Base-by-base conservation (phyloP, 768 basidiomycete species). In the Tylopilus subfusipes region DNA sequence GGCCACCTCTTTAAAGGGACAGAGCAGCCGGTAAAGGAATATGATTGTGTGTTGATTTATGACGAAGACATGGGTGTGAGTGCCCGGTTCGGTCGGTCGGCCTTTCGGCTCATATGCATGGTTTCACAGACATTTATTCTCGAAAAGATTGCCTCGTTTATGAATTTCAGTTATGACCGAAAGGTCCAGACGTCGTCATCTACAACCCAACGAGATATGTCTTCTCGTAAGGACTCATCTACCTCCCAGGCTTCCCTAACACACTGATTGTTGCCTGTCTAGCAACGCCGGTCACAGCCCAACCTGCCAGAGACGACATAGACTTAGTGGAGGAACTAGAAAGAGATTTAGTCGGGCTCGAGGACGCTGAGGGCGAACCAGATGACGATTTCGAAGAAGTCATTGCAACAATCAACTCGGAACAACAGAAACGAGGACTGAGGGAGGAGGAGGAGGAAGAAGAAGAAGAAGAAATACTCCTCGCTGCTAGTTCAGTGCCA, bases 11-110 rank as follows among this genome's bases (percentile, higher is more conserved):
- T 83, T 62, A 72, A 69, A 36, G 89, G 88, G 4, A 61, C 64
- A 9, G 87, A 88, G 62, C 73, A 73, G 16, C 69, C 79, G 2
- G 78, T 84, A 8, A 86, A 82, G 64, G 86, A 90, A 43, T 77
- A 77, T 60, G 87, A 90, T 48, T 93, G 90, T 58, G 81, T 91
- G 8, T 75, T 93, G 38, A 85, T 92, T 42, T 92, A 85, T 62
- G 89, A 93, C 65, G 87, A 88, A 63, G 85, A 82, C 50, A 75
- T 80, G 45, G 82, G 82, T 59, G 89, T 88, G 65, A 66, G 82
- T 73, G 21, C 36, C 11, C 11, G 40, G 43, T 38, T 34, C 34
- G 40, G 46, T 40, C 47, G 33, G 19, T 14, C 33, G 53, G 48
- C 46, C 22, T 33, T 36, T 39, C 21, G 14, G 33, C 16, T 52